Evolutionary conservation across 2,329 filamentous ascomycete genomes (phyloP).

Genomic region (Pyrenochaeta sp.): DNA sequence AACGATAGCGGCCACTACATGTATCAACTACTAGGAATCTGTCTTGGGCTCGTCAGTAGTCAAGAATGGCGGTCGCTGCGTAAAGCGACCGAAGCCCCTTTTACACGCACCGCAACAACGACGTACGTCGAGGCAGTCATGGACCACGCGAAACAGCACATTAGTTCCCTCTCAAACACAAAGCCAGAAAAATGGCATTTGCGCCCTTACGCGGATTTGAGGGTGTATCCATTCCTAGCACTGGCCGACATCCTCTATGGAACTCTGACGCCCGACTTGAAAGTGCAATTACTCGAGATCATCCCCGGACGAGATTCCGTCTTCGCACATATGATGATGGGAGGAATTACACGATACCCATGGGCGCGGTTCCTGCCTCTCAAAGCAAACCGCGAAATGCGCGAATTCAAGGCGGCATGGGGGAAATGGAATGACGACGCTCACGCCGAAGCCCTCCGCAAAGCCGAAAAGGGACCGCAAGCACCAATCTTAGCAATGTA

Average conservation of each 20-base stretch:
- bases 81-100: slow-evolving; percentile 25
- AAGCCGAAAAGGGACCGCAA: not conserved
- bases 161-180: slow-evolving; percentile 2
- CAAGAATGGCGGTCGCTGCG: slow-evolving; percentile 38
- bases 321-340: slow-evolving; percentile 45
- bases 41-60: slow-evolving; percentile 52
- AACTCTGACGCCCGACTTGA: slow-evolving; percentile 26
- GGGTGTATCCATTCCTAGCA: slow-evolving; percentile 49
- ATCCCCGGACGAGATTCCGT: slow-evolving; percentile 41
- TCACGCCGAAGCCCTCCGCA: slow-evolving; percentile 7
- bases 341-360: slow-evolving; percentile 43
- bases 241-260: slow-evolving; percentile 53
- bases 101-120: slow-evolving; percentile 13
- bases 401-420: slow-evolving; percentile 23
- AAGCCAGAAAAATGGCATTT: slow-evolving; percentile 12
- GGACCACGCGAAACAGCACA: slow-evolving; percentile 6
- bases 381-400: slow-evolving; percentile 25
- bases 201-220: slow-evolving; percentile 40
- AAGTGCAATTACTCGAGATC: slow-evolving; percentile 28
- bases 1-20: slow-evolving; percentile 54
- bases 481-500: slow-evolving; percentile 22
- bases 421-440: slow-evolving; percentile 42
- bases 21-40: slow-evolving; percentile 52
- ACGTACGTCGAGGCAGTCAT: slow-evolving; percentile 7
- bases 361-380: slow-evolving; percentile 39